Conservation (phyloP, 2,329 filamentous ascomycete genomes). For the Sarocladium oryzae region DNA sequence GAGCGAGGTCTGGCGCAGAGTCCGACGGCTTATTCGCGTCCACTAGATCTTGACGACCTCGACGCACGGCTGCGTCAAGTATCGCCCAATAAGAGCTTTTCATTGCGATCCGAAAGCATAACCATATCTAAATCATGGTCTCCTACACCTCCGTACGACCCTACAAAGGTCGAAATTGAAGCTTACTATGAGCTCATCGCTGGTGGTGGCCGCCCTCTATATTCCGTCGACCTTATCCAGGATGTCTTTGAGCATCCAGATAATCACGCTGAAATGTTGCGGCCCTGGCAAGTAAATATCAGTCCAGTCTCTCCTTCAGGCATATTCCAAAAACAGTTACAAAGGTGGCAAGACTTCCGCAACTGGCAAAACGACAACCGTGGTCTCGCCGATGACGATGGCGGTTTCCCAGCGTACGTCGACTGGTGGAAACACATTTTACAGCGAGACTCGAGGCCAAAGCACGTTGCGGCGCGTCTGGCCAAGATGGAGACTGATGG, state of each 20-base stretch:
- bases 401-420: slow-evolving; percentile 11
- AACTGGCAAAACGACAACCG: slow-evolving; percentile 23
- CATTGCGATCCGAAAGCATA: not conserved
- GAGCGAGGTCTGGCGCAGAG: slow-evolving; percentile 5
- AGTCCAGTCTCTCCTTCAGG: not conserved
- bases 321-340: slow-evolving; percentile 21
- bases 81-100: not conserved
- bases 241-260: slow-evolving; percentile 17
- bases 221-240: slow-evolving; percentile 20
- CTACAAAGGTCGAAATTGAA: slow-evolving; percentile 13
- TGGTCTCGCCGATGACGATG: slow-evolving; percentile 15
- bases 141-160: too few species aligned
- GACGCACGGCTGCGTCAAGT: slow-evolving; percentile 7
- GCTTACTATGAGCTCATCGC: slow-evolving; percentile 22
- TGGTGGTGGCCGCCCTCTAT: slow-evolving; percentile 25
- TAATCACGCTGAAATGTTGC: slow-evolving; percentile 20
- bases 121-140: not conserved
- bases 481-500: too few species aligned
- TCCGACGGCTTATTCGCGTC: slow-evolving; percentile 4
- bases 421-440: too few species aligned
- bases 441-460: too few species aligned
- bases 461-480: too few species aligned
- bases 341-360: slow-evolving; percentile 24
- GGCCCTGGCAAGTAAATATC: slow-evolving; percentile 17
- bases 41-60: slow-evolving; percentile 2